Base-by-base conservation (phyloP, 1,284 basidiomycete species). In the Rhodotorula sp. region DNA sequence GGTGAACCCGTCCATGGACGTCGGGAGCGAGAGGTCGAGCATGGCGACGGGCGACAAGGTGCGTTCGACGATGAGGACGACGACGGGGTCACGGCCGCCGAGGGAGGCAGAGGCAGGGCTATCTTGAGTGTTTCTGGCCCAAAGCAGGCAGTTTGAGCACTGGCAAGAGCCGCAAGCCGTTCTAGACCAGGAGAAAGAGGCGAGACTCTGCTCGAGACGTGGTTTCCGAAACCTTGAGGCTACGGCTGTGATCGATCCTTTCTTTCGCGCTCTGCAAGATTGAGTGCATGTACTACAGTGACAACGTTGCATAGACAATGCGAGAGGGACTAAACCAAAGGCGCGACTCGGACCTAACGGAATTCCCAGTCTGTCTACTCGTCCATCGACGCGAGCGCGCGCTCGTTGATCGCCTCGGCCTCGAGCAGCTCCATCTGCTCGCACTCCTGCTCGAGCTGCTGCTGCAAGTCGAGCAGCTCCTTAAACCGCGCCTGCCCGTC, bases 401-500 rank as follows among this genome's bases (percentile, higher is more conserved):
- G 59, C 41, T 76, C 75, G 81, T 93, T 93, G 78, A 91, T 79
- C 13, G 87, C 88, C 82, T 93, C 92, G 9, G 91, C 91, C 80
- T 93, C 90, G 23, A 77, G 73, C 67, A 79, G 63, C 67, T 78
- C 77, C 67, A 80, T 71, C 60, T 79, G 80, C 41, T 79, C 74
- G 25, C 78, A 70, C 49, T 94, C 87, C 61, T 88, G 83, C 53
- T 82, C 85, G 77, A 87, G 83, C 12, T 86, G 83, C 64, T 90
- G 90, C 66, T 87, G 84, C 78, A 90, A 85, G 81, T 93, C 90
- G 67, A 83, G 88, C 73, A 97, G 81, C 78, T 94, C 93, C n/a
- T 87, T 88, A 82, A 95, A 96, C 68, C 88, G 84, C 73, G 86
- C 86, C 81, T 97, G 94, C 76, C 95, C 82, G 74, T 87, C 82